Base-by-base conservation (phyloP, 202 grass and related monocot species). In the Sporobolus alterniflorus region DNA sequence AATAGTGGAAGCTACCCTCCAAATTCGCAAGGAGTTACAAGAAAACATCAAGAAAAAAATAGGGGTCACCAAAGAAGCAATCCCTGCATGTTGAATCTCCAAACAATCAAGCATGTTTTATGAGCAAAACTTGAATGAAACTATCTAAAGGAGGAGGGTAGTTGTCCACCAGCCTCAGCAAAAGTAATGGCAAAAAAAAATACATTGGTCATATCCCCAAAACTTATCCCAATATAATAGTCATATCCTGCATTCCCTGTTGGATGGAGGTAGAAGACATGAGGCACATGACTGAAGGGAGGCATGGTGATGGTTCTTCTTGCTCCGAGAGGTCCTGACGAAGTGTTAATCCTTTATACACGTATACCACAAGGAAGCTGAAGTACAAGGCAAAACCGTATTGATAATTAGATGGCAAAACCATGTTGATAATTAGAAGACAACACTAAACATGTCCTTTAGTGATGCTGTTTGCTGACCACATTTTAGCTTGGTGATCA, bases 181-280 rank as follows among this genome's bases (percentile, higher is more conserved):
- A 71, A 72, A 72, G 28, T 32, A 51, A 71, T 33, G 69, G 69
- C n/a, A n/a, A n/a, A n/a, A 72, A 71, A 54, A 54, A 54, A 22
- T 22, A 21, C n/a, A 1, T 21, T 22, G 9, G 50, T 9, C 8
- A 32, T 29, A 0, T 16, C 69, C 46, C 11, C 20, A 32, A 50
- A 3, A 26, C 16, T 6, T 7, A 18, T 15, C 36, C 3, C 7
- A 21, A 13, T 3, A 20, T 50, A 3, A 0, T 32, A 51, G 69
- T 17, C 46, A 22, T 54, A 22, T 54, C 51, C 51, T 21, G 22
- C 51, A 22, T 54, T 21, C 22, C 7, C 20, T 9, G 7, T 1
- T 21, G 46, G 69, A 7, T 1, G 6, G 1, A 72, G 4, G 47
- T 3, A 13, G 8, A n/a, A 21, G 46, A 28, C 3, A n/a, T 13